These are phyloP conservation scores for Cyclocybe cylindracea DNA, from an alignment of 768 basidiomycete species.

Conservation along the genomic window DNA sequence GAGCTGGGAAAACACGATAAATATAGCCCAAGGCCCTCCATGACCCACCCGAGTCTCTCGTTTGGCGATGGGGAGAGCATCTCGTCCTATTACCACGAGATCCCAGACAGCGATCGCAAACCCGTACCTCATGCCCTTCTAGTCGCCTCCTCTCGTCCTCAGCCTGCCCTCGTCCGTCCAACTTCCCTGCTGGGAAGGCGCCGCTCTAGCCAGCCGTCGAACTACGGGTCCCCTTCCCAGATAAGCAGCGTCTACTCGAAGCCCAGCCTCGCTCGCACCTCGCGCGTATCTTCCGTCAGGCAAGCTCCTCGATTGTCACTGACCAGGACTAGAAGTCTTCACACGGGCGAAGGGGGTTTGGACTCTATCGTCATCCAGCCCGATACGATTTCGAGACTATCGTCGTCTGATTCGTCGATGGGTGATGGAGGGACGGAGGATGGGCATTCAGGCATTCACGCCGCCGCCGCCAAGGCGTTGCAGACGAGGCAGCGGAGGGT, in stretches of 20 bases:
- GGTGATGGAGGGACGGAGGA: no score
- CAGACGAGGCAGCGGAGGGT: neutral
- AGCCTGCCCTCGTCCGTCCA: slow-evolving; percentile 8
- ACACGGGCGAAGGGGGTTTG: neutral
- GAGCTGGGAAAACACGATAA: slow-evolving; percentile 1
- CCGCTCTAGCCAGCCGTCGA: neutral
- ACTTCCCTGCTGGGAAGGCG: slow-evolving; percentile 4
- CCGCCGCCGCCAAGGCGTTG: neutral
- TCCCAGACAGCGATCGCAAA: neutral
- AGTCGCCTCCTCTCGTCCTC: slow-evolving; percentile 15
- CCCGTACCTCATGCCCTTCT: slow-evolving; percentile 9
- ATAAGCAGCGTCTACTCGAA: slow-evolving; percentile 14
- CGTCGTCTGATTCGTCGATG: slow-evolving; percentile 12
- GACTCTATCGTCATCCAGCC: slow-evolving; percentile 20
- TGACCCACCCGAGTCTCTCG: slow-evolving; percentile 9
- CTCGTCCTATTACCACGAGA: slow-evolving; percentile 1
- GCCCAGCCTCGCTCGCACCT: neutral
- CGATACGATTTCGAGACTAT: slow-evolving; percentile 9
- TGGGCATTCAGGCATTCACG: neutral
- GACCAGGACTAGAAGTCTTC: neutral
- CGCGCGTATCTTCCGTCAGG: neutral
- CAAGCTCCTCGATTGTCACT: neutral
- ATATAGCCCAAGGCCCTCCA: neutral
- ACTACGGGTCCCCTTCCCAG: slow-evolving; percentile 4
- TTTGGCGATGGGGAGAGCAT: slow-evolving; percentile 15